Evolutionary conservation across 768 basidiomycete genomes (phyloP), one percentile per base, ranked within the genome.

Genomic region (Kwoniella heveanensis): DNA sequence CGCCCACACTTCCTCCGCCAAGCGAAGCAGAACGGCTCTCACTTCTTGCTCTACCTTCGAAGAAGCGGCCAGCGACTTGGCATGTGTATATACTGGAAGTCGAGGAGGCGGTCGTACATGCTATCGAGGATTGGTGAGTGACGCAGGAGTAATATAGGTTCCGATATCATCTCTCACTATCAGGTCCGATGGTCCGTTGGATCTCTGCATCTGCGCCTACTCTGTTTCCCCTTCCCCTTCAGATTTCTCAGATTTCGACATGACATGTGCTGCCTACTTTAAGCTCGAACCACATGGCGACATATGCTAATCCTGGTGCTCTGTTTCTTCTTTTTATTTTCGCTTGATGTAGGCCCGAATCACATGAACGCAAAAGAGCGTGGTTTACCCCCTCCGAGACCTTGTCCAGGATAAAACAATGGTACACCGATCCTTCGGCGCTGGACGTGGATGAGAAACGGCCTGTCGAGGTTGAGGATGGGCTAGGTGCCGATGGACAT

Each of bases 1-100:
- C 76, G 9, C 47, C 29, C 29, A 29, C 57, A 5, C 46, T 74
- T 22, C 19, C 54, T 29, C 27, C 62, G 2, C 69, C 71, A 13
- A 39, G 25, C 19, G 73, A 74, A 29, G 53, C 52, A 19, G 65
- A 68, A 19, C 6, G 55, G 21, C 30, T 74, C 7, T 49, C 71
- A 48, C 55, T 66, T 36, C 50, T 77, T 2, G 36, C 59, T 15
- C n/a, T 72, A 12, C 60, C 62, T 54, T 54, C 44, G 44, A 36
- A 66, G n/a, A 61, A 54, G 59, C 25, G 59, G 25, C 21, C 57
- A 3, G 27, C 59, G 8, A 57, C 68, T 22, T 74, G 72, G 70
- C 71, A 74, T 49, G 58, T 74, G 12, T 71, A 74, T 39, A 67
- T 64, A 22, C 15, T 77, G 8, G 54, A 71, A 30, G 62, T 62